Conservation (phyloP, 306 rosid genomes). For the Dalbergia oliveri region DNA sequence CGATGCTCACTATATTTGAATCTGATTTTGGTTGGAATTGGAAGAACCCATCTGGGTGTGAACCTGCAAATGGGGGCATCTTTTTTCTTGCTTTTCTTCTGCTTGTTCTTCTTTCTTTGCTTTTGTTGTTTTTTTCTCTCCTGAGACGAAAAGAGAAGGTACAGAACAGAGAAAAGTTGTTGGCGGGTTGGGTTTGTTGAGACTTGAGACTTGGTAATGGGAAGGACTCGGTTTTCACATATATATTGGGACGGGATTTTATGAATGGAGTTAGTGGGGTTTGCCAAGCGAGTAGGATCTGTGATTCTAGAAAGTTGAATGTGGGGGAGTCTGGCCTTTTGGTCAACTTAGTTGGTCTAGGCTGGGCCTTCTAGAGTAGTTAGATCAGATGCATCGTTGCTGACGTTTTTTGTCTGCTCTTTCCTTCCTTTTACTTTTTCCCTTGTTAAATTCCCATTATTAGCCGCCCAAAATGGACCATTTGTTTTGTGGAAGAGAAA, state of each 20-base stretch:
- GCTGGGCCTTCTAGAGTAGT: background rate
- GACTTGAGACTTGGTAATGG: background rate
- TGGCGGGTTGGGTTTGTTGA: background rate
- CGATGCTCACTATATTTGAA: slow-evolving; percentile 74
- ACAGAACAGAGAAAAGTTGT: background rate
- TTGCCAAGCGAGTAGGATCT: slow-evolving; percentile 19
- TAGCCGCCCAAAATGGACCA: slow-evolving; percentile 35
- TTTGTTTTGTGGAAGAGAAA: background rate
- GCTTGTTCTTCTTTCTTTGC: no score
- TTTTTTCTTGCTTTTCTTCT: background rate
- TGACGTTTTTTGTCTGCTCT: background rate
- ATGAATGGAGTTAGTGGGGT: background rate
- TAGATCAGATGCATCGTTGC: background rate
- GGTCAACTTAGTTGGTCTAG: slow-evolving; percentile 32
- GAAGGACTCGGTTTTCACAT: background rate
- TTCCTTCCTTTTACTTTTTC: background rate
- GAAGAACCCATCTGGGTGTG: slow-evolving; percentile 30
- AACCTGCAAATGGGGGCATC: slow-evolving; percentile 62
- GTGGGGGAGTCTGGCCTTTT: no score
- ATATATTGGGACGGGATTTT: background rate
- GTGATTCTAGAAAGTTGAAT: slow-evolving; percentile 49
- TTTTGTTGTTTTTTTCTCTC: background rate
- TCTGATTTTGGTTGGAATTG: slow-evolving; percentile 44
- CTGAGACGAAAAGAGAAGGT: background rate
- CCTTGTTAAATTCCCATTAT: background rate